Evolutionary conservation across 2,329 filamentous ascomycete species (phyloP).

Genomic region (Cordyceps cicadae): DNA sequence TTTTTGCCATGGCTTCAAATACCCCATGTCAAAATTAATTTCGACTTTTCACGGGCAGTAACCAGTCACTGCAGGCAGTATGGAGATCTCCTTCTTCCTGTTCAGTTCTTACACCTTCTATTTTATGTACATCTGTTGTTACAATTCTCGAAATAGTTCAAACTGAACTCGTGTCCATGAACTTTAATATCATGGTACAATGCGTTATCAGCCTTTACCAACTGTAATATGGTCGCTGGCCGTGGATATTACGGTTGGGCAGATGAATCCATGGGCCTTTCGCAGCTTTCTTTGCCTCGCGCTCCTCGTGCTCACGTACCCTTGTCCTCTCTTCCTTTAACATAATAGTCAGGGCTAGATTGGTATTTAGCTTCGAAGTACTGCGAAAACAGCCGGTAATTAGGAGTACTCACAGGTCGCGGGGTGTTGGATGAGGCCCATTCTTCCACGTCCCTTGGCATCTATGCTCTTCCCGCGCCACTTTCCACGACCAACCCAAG

Average conservation of each 20-base stretch:
- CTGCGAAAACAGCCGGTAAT: not conserved
- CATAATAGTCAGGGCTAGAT: constrained; percentile 62
- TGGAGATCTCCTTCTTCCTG: not conserved
- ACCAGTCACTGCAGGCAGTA: constrained; percentile 15
- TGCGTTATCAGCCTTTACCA: constrained; percentile 51
- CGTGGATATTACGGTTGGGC: constrained; percentile 74
- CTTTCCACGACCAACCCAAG: constrained; percentile 78
- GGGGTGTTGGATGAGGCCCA: constrained; percentile 60
- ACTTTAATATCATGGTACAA: constrained; percentile 3
- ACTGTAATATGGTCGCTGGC: constrained; percentile 81
- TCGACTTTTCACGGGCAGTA: not conserved
- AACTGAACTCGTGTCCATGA: constrained; percentile 11
- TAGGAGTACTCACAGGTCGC: constrained; percentile 57
- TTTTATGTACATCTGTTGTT: constrained; percentile 26
- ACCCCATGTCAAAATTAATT: not conserved
- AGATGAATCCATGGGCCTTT: constrained; percentile 80
- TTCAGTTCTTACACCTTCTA: constrained; percentile 2
- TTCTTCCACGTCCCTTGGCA: constrained; percentile 66
- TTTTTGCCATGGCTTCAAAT: not conserved
- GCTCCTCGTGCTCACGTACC: constrained; percentile 71
- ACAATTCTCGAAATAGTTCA: constrained; percentile 4
- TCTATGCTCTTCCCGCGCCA: constrained; percentile 52
- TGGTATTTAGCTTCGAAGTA: constrained; percentile 15
- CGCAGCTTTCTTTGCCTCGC: constrained; percentile 64
- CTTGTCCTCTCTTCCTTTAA: constrained; percentile 92